Evolutionary conservation across 768 basidiomycete genomes (phyloP).

Genomic region (Boletellus ananas): DNA sequence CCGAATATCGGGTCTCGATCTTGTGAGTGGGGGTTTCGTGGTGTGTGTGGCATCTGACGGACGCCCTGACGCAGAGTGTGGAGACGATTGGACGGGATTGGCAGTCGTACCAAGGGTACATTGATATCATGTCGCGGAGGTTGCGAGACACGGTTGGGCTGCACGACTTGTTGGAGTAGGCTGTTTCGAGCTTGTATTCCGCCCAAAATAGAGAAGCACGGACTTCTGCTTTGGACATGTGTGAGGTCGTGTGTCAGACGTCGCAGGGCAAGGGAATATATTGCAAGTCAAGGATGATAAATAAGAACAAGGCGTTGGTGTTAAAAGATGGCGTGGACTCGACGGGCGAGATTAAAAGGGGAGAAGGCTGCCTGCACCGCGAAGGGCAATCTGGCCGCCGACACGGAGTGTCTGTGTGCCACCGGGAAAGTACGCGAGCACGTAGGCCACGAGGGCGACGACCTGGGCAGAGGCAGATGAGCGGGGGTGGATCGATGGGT

Average conservation of each 20-base stretch:
- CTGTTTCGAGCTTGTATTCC: background rate
- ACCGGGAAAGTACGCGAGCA: slow-evolving; percentile 94
- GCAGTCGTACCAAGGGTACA: slow-evolving; percentile 63
- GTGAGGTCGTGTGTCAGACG: background rate
- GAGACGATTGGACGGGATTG: slow-evolving; percentile 50
- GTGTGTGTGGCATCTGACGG: slow-evolving; percentile 5
- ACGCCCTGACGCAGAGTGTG: slow-evolving; percentile 31
- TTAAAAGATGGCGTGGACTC: too few species aligned
- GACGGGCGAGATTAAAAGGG: slow-evolving; percentile 51
- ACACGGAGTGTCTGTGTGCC: slow-evolving; percentile 77
- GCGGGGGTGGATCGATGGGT: background rate
- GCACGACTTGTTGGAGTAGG: slow-evolving; percentile 37
- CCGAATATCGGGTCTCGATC: slow-evolving; percentile 50
- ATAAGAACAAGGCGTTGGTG: background rate
- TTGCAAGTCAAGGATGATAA: background rate
- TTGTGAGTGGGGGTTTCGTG: slow-evolving; percentile 33
- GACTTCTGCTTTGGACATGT: background rate
- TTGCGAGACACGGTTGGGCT: slow-evolving; percentile 62
- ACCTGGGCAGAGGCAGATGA: slow-evolving; percentile 42
- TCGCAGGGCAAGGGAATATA: background rate
- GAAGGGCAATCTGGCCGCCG: slow-evolving; percentile 75
- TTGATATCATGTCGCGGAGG: slow-evolving; percentile 73
- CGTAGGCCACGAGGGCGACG: slow-evolving; percentile 79
- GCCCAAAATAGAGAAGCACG: background rate
- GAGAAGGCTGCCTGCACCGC: slow-evolving; percentile 78